phyloP scores from a whole-genome alignment of 2,329 filamentous ascomycete species.

The Huntiella abstrusa region DNA sequence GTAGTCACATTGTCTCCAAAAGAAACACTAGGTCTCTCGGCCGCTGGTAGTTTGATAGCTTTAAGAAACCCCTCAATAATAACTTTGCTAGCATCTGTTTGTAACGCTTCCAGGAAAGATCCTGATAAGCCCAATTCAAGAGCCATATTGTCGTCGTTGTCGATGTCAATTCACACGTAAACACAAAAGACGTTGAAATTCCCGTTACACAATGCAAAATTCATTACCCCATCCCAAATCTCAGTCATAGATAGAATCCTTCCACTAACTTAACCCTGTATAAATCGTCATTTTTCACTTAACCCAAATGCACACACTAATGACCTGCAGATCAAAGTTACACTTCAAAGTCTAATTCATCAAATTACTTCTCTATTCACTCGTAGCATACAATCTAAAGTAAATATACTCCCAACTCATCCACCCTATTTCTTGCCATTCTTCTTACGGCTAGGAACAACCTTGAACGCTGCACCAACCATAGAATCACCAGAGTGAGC shows the following conservation, averaged over 20 bases:
- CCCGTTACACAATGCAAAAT: too few species aligned
- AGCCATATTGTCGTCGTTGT: not conserved
- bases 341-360: not conserved
- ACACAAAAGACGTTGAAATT: too few species aligned
- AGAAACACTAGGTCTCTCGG: too few species aligned
- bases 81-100: not conserved
- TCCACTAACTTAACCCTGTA: too few species aligned
- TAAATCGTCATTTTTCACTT: too few species aligned
- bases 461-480: constrained; percentile 56
- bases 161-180: too few species aligned
- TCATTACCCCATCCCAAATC: too few species aligned
- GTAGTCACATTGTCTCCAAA: not conserved
- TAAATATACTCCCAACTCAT: not conserved
- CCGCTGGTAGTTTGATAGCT: not conserved
- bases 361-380: too few species aligned
- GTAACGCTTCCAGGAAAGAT: not conserved
- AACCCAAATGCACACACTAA: not conserved
- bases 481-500: constrained; percentile 19
- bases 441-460: constrained; percentile 87
- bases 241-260: too few species aligned
- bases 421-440: constrained; percentile 46
- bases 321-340: not conserved
- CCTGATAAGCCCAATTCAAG: constrained; percentile 1
- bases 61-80: not conserved
- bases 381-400: too few species aligned